Conservation (phyloP, 208 protist genomes). For the Wallacemonas sp. region DNA sequence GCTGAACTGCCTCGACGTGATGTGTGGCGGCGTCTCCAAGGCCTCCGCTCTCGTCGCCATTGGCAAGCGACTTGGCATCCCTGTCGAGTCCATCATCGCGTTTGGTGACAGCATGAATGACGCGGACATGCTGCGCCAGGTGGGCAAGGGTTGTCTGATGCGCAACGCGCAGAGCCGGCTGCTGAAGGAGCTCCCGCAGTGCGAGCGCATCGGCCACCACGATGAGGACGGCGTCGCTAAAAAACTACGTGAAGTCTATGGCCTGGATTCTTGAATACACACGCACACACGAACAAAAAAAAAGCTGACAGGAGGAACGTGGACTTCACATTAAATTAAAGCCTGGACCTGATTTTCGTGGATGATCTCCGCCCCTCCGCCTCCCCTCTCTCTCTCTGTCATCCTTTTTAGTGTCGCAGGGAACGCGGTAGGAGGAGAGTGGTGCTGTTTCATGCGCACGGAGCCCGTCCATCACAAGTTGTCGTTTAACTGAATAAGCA, state of each 20-base stretch:
- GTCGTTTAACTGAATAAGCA: no score
- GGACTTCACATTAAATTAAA: no score
- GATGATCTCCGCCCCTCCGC: no score
- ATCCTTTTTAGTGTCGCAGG: no score
- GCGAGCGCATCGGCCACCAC: slow-evolving; percentile 35
- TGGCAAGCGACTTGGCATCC: slow-evolving; percentile 18
- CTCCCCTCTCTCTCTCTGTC: no score
- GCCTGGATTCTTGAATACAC: background rate
- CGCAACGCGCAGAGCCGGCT: slow-evolving; percentile 49
- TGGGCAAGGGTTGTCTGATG: slow-evolving; percentile 56
- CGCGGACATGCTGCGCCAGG: slow-evolving; percentile 40
- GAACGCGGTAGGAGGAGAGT: no score
- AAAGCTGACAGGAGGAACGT: slow-evolving; percentile 3
- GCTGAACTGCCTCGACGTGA: slow-evolving; percentile 58
- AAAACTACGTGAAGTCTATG: slow-evolving; percentile 46
- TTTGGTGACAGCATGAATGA: slow-evolving; percentile 81
- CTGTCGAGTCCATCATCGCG: slow-evolving; percentile 28
- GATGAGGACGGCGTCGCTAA: slow-evolving; percentile 49
- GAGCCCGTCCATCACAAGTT: no score
- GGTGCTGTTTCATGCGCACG: no score
- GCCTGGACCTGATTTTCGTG: no score
- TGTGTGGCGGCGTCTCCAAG: slow-evolving; percentile 59
- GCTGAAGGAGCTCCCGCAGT: slow-evolving; percentile 35
- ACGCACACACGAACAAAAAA: background rate
- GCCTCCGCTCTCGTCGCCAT: slow-evolving; percentile 46